These are phyloP conservation scores for Colletotrichum endophyticum DNA, from an alignment of 2,329 filamentous ascomycete genomes.

Conservation along the genomic window DNA sequence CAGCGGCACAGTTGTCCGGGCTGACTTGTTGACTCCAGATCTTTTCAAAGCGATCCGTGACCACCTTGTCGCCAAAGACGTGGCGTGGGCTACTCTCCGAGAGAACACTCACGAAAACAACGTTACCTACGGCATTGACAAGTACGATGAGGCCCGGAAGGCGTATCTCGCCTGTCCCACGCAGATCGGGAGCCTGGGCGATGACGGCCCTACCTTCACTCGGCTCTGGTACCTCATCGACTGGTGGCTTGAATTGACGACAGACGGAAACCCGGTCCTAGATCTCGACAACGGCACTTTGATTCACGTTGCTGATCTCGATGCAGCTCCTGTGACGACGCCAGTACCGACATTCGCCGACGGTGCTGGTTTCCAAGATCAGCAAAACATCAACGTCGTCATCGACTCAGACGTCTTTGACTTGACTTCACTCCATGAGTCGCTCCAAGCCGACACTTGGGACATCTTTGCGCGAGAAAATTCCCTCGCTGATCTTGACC, in stretches of 20 bases:
- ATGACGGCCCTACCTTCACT: not conserved
- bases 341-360: not conserved
- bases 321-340: not conserved
- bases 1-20: no score
- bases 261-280: not conserved
- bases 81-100: no score
- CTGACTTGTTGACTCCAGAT: not conserved
- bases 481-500: not conserved
- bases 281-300: not conserved
- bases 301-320: not conserved
- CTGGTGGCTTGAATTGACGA: not conserved
- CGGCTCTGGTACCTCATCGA: not conserved
- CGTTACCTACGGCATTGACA: not conserved
- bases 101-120: no score
- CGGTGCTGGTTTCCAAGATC: no score
- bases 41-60: not conserved
- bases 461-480: not conserved
- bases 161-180: not conserved
- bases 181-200: not conserved
- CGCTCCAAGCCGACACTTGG: no score
- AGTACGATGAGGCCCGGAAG: not conserved
- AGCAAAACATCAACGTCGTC: no score
- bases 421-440: not conserved
- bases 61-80: no score
- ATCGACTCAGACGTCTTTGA: no score